Base-by-base conservation (phyloP, 148 eudicot genomes). In the Rhododendron molle region DNA sequence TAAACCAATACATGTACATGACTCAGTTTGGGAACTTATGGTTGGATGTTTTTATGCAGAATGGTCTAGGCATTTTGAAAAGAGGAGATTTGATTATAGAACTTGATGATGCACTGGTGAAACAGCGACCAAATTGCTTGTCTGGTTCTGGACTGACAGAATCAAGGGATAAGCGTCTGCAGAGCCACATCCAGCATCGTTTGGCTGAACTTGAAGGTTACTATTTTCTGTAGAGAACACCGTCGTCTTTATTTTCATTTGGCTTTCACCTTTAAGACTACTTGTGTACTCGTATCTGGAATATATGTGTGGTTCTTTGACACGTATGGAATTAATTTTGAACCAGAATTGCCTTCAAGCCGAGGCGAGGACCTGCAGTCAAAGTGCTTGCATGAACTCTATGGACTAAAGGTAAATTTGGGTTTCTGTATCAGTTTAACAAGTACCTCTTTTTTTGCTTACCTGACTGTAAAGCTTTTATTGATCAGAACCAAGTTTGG, bases 311-410 rank as follows among this genome's bases (percentile, higher is more conserved):
- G 44, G 2, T 76, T 78, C 32, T 78, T 76, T 21, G 43, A 15
- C 46, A 47, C 49, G 76, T 85, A 32, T 77, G 76, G 56, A 34
- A 73, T 87, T 28, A 58, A 43, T 44, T 87, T 89, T 78, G 43
- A 76, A 88, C 87, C 94, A 97, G 99, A 95, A 89, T 87, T 97
- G 88, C 98, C 99, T 36, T 88, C 99, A 84, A 95, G 88, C 91
- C 92, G 96, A 91, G 99, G 99, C 4, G 99, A 95, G 89, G 96
- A 94, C 88, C 89, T 97, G 88, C 99, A 97, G 87, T 89, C 98
- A 9, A 97, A 95, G 89, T 97, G 99, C 92, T 89, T 97, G 96
- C 96, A 95, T 87, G 99, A 97, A 89, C 98, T 97, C 80, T 97
- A 97, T 89, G 99, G 98, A 80, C 92, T 97, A 54, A 95, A 97